Base-by-base conservation (phyloP, 768 basidiomycete genomes). In the Leccinum uliginosum region DNA sequence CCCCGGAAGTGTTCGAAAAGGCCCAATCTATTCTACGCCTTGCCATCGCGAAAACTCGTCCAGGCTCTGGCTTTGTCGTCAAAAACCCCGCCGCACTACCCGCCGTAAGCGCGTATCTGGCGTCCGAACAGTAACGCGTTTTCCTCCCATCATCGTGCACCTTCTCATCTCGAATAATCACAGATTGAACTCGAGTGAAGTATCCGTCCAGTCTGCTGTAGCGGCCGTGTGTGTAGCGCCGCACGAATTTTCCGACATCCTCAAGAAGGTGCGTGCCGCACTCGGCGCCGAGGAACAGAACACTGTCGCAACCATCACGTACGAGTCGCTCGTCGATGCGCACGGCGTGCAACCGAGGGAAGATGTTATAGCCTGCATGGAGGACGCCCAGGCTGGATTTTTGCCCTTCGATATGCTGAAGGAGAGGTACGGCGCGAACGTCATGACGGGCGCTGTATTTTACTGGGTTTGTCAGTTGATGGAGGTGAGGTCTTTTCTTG, bases 391-490 rank as follows among this genome's bases (percentile, higher is more conserved):
- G 59, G 59, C 47, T 3, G 61, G 51, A 0, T 50, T 71, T 19
- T 62, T 62, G 4, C 53, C 24, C 2, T 34, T 55, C n/a, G 35
- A 59, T 2, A 23, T 65, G 26, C 23, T 72, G 10, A 66, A 51
- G 50, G 53, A 62, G 11, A 59, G 45, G 27, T 54, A 71, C 23
- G 61, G 67, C n/a, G 40, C 46, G 0, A 51, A 54, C 34, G 56
- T 66, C 14, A 66, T 76, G 23, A 71, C 63, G 45, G 76, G 73
- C 45, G 74, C 74, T 3, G 62, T 81, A 2, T 83, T 80, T 62
- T 76, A 71, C 52, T 83, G 80, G 81, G 71, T 76, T 2, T 78
- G 70, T 47, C 72, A 73, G 38, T 50, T 73, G 34, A 65, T 74
- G 26, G 74, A 75, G 63, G 80, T 80, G 38, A 40, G 53, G 0